These are phyloP conservation scores for Scheffersomyces illinoinensis DNA, from an alignment of 1,139 yeast species.

Conservation along the genomic window DNA sequence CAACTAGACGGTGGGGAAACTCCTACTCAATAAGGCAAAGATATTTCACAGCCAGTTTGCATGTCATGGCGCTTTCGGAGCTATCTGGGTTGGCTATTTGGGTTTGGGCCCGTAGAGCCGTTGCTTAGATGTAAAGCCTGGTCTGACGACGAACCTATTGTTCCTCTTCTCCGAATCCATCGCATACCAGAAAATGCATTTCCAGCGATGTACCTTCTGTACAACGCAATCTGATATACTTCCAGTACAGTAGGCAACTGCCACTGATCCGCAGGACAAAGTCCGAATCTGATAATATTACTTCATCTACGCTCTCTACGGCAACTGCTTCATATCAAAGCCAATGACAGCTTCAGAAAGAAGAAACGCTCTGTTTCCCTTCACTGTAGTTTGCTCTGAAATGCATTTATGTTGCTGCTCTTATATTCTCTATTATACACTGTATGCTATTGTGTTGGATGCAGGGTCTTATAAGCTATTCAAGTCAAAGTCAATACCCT, in stretches of 20 bases:
- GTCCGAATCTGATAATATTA: too few relatives aligned
- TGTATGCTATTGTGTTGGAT: background rate
- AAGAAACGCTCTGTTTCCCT: background rate
- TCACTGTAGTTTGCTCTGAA: background rate
- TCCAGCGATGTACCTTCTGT: background rate
- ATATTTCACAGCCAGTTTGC: background rate
- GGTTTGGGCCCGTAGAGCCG: background rate
- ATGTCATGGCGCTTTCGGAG: background rate
- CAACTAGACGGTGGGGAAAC: background rate
- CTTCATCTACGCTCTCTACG: background rate
- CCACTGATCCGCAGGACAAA: too few relatives aligned
- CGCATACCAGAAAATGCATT: background rate
- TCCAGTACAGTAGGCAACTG: background rate
- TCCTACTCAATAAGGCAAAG: background rate
- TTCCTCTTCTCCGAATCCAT: background rate
- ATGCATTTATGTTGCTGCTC: background rate
- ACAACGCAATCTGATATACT: background rate
- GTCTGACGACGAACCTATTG: background rate
- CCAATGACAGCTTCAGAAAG: background rate
- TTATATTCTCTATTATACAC: background rate
- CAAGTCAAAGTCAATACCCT: constrained; percentile 56
- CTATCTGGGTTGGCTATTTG: background rate
- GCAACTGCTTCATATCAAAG: background rate
- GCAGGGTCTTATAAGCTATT: constrained; percentile 3
- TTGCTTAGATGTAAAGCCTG: background rate